Evolutionary conservation across 2,329 filamentous ascomycete species (phyloP), one percentile per base, ranked within the genome.

Genomic region (Penicillium thymicola): DNA sequence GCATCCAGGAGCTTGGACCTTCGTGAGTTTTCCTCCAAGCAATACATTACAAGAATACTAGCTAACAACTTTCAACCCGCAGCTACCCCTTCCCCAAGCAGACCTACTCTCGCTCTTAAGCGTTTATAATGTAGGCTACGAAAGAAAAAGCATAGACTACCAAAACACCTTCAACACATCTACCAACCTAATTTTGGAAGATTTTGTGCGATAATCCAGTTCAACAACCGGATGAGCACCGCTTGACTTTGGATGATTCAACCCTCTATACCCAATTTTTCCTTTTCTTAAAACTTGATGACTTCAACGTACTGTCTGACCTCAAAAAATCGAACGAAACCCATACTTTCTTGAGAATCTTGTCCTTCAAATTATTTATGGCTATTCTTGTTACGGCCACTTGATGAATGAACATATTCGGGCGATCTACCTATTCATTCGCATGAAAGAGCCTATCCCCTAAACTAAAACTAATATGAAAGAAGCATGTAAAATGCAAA

Each of bases 1-100:
- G 92, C 82, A 93, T 99, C 75, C 88, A 93, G 80, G 92, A 97
- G 79, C 82, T 97, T 68, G 94, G 94, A 69, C 92, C 93, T 78
- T 94, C 92, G 89, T 97, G 88, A 83, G 89, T 89, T 55, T 63
- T 10, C 37, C 5, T 21, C 3, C 16, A 36, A 16, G 11, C 9
- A 30, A 43, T 30, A 8, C 13, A 10, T 34, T 16, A 3, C 27
- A 23, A 9, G 48, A 45, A 51, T 21, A 18, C 16, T 36, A 14
- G 45, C 67, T 63, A 60, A 70, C 63, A 54, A 58, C 34, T 51
- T 52, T 62, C 59, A 34, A 36, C 8, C 7, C 14, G 8, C 72
- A 92, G 89, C 65, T 92, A 86, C 81, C 90, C 90, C 65, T 89
- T 86, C 81, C 89, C 89, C 70, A 92, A 93, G 83, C 85, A 92